Evolutionary conservation across 1,139 yeast genomes (phyloP), one percentile per base, ranked within the genome.

Genomic region (Hyphopichia pseudoburtonii): DNA sequence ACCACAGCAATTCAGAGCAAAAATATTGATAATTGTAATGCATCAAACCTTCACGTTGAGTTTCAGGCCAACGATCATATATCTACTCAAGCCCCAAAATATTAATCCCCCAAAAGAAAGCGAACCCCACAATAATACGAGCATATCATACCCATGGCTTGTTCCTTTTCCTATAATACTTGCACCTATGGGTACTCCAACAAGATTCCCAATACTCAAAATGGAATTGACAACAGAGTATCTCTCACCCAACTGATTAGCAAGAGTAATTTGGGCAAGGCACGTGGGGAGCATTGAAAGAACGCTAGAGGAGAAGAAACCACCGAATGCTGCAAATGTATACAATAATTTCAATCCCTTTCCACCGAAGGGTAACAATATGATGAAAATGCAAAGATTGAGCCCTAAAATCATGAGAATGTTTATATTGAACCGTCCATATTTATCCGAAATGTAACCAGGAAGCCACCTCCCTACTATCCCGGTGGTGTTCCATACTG

Each of bases 101-200:
- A 48, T 26, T 0, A 64, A 47, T 2, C 70, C 67, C 1, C 48
- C 43, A 5, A 56, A 36, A 2, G 67, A 51, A 28, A 67, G 51
- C 14, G 57, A 43, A 4, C 71, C 72, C 37, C 65, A 64, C 41
- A 68, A 57, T 30, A 66, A 42, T 3, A 65, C 60, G 48, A 69
- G 70, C 53, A 60, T 52, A 26, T 52, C 45, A 41, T 70, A 70
- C 30, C 60, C 56, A 18, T 49, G 53, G 25, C 46, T 45, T 24
- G 57, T 51, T 19, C 67, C 69, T 28, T 58, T 46, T 8, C 64
- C 66, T 29, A 70, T 69, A 18, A 70, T 63, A n/a, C 66, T 62
- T 19, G 72, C 70, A 4, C 68, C 73, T n/a, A 66, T 47, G 3
- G 75, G 75, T n/a, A 70, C 59, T 12, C 73, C 74, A 34, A 70